A percentile compares a stretch with the other conserved stretches of the same genome.
These are phyloP conservation scores for Suillus weaverae DNA, from an alignment of 768 basidiomycete species.

Conservation along the genomic window DNA sequence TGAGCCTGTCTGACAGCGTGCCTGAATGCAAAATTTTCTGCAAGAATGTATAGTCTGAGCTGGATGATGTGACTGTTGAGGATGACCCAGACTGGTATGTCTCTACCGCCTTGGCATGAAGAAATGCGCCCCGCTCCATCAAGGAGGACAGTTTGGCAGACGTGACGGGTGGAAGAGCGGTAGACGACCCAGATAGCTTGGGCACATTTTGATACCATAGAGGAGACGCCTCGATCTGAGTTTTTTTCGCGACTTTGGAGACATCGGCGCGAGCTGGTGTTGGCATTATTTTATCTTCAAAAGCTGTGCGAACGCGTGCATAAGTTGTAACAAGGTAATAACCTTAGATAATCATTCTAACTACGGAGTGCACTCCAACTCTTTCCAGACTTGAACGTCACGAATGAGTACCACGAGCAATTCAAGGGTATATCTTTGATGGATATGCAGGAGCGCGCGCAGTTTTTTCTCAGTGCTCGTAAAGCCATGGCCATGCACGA, in stretches of 20 bases:
- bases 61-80: conserved; percentile 41
- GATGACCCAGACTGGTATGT: conserved; percentile 53
- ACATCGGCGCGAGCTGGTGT: conserved; percentile 8
- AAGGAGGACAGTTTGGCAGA: conserved; percentile 47
- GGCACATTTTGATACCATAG: conserved; percentile 58
- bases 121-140: conserved; percentile 43
- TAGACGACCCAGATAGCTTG: conserved; percentile 35
- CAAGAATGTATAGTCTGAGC: conserved; percentile 80
- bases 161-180: conserved; percentile 35
- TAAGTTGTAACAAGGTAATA: background rate
- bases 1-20: conserved; percentile 88
- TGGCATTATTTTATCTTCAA: conserved; percentile 13
- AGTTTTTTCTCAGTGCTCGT: conserved; percentile 53
- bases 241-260: conserved; percentile 3
- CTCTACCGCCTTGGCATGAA: conserved; percentile 45
- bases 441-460: conserved; percentile 69
- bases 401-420: conserved; percentile 66
- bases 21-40: conserved; percentile 83
- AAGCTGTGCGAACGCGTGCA: background rate
- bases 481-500: conserved; percentile 48
- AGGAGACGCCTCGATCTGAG: conserved; percentile 37
- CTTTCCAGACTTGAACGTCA: too few species aligned
- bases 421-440: conserved; percentile 69
- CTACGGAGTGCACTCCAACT: too few species aligned
- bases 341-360: background rate